Evolutionary conservation across 495 filamentous ascomycete species (phyloP).

Genomic region (Aspergillus bertholletiae): DNA sequence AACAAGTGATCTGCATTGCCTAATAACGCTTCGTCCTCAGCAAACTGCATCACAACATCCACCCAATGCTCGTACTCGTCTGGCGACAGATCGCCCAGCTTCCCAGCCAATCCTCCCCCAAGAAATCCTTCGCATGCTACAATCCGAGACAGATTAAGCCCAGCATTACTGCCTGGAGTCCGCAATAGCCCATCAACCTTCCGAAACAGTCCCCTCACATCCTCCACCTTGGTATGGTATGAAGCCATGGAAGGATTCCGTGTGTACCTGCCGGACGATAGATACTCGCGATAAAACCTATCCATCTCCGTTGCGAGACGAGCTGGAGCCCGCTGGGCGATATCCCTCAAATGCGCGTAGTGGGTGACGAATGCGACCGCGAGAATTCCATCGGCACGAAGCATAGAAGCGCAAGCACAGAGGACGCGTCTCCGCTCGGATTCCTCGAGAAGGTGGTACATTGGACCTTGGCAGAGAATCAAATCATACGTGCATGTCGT

Average conservation of each 20-base stretch:
- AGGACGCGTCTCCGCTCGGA: background rate
- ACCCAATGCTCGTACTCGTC: background rate
- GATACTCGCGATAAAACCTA: background rate
- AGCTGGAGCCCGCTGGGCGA: background rate
- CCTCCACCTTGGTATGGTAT: background rate
- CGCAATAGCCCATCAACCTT: background rate
- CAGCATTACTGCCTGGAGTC: background rate
- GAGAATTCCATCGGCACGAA: background rate
- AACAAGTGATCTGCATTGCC: background rate
- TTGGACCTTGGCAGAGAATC: background rate
- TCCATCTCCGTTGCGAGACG: background rate
- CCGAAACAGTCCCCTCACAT: background rate
- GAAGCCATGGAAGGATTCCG: background rate
- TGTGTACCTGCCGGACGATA: background rate
- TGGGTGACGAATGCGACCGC: background rate
- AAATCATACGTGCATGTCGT: background rate
- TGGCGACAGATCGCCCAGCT: background rate
- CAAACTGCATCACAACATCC: background rate
- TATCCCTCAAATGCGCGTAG: background rate
- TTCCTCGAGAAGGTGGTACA: background rate
- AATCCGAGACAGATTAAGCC: background rate
- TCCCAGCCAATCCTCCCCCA: background rate
- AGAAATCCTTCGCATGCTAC: constrained; percentile 1
- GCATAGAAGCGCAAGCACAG: background rate
- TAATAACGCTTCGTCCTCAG: background rate